A percentile compares a stretch with the other conserved stretches of the same genome.
These are phyloP conservation scores for Hanseniaspora valbyensis DNA, from an alignment of 805 yeast genomes.

Conservation along the genomic window DNA sequence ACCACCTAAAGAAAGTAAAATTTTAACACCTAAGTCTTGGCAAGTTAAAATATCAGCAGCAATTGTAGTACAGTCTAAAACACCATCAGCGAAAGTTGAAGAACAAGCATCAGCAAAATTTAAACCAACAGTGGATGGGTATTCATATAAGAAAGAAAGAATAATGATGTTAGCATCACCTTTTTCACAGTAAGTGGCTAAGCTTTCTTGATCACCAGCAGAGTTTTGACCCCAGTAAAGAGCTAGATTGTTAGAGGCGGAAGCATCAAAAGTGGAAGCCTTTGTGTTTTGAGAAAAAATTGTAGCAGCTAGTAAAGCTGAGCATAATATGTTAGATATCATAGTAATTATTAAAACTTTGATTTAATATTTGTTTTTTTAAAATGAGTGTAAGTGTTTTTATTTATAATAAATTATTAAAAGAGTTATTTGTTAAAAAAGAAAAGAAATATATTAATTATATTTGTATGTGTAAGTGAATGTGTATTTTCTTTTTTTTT, in stretches of 20 bases:
- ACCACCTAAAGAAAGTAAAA: conserved; percentile 67
- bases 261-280: conserved; percentile 27
- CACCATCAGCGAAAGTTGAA: conserved; percentile 30
- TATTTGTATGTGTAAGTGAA: too few relatives aligned
- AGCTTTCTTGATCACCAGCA: conserved; percentile 42
- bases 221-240: conserved; percentile 87
- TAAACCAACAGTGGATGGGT: conserved; percentile 40
- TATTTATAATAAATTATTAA: too few relatives aligned
- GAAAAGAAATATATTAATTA: too few relatives aligned
- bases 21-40: conserved; percentile 67
- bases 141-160: conserved; percentile 56
- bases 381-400: too few relatives aligned
- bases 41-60: conserved; percentile 64
- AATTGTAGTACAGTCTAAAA: conserved; percentile 42
- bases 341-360: too few relatives aligned
- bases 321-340: neutral
- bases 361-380: neutral
- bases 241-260: conserved; percentile 50
- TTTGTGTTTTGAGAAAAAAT: neutral
- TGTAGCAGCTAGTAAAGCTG: neutral
- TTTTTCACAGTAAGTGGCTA: conserved; percentile 21
- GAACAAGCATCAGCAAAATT: conserved; percentile 50
- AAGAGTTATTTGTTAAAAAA: too few relatives aligned
- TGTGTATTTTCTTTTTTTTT: too few relatives aligned
- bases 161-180: conserved; percentile 51